A percentile compares a stretch with the other conserved stretches of the same genome.
Evolutionary conservation across 1,284 basidiomycete genomes (phyloP).

Genomic region (Athelia psychrophila): DNA sequence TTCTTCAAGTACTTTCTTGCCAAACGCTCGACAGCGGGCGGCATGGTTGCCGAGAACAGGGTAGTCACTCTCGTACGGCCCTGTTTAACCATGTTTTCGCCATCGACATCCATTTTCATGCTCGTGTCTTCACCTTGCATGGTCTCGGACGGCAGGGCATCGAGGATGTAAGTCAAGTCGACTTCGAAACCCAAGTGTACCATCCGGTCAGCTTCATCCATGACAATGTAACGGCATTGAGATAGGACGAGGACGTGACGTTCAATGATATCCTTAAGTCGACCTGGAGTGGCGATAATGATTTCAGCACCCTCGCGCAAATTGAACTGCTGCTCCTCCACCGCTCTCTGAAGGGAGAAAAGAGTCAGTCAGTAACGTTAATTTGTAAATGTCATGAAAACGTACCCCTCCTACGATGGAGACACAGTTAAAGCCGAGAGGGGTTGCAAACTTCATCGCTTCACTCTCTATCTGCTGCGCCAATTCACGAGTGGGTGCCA

Average conservation of each 20-base stretch:
- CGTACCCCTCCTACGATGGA: conserved; percentile 95
- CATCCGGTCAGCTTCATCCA: conserved; percentile 99
- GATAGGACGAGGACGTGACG: conserved; percentile 92
- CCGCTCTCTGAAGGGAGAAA: conserved; percentile 54
- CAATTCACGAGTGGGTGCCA: conserved; percentile 96
- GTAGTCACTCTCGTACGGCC: conserved; percentile 86
- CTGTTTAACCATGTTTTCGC: conserved; percentile 62
- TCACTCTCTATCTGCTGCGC: conserved; percentile 97
- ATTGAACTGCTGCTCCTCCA: conserved; percentile 97
- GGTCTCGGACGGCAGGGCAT: conserved; percentile 84
- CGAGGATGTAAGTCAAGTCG: conserved; percentile 93
- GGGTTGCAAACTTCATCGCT: conserved; percentile 85
- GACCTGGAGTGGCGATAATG: conserved; percentile 97
- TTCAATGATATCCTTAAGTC: conserved; percentile 96
- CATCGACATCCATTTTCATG: conserved; percentile 64
- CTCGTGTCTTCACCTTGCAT: conserved; percentile 81
- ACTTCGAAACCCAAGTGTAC: conserved; percentile 96
- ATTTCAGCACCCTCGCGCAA: conserved; percentile 96
- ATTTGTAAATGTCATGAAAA: conserved; percentile 16
- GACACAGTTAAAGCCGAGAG: conserved; percentile 89
- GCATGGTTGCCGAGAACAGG: conserved; percentile 98
- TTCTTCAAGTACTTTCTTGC: conserved; percentile 91
- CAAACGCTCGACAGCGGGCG: conserved; percentile 90
- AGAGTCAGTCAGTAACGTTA: conserved; percentile 11
- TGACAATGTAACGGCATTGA: conserved; percentile 97